These are phyloP conservation scores for Noccaea bulbosa DNA, from an alignment of 345 rosid genomes.

Conservation along the genomic window DNA sequence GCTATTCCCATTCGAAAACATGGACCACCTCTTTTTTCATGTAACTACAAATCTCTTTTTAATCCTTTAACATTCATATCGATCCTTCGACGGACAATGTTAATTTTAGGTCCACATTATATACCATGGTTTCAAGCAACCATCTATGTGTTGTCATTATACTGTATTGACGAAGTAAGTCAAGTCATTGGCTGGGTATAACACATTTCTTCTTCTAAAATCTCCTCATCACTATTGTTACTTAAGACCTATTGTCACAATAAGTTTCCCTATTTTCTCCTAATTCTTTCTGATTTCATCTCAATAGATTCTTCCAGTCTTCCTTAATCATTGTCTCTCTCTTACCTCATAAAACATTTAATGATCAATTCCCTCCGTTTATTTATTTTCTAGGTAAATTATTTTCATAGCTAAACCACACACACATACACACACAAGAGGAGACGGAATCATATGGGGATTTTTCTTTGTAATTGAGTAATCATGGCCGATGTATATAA, in stretches of 20 bases:
- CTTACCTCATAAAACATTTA: conserved; percentile 1
- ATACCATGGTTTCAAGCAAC: conserved; percentile 22
- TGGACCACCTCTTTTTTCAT: conserved; percentile 26
- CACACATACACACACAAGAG: not conserved
- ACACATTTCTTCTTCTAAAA: not conserved
- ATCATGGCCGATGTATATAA: not conserved
- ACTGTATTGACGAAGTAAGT: not conserved
- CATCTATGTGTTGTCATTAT: not conserved
- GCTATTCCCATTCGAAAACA: conserved; percentile 12
- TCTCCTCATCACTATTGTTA: not conserved
- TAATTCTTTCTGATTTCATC: conserved; percentile 6
- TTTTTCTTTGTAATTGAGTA: not conserved
- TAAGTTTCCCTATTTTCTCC: conserved; percentile 22
- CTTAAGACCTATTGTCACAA: not conserved
- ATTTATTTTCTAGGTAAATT: not conserved
- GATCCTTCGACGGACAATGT: conserved; percentile 30
- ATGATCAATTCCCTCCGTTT: not conserved
- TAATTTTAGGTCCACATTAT: conserved; percentile 33
- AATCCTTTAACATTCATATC: conserved; percentile 29
- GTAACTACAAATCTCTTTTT: conserved; percentile 6
- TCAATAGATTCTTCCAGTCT: not conserved
- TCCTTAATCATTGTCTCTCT: conserved; percentile 7
- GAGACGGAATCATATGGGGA: not conserved
- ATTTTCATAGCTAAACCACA: conserved; percentile 1
- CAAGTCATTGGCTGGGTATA: not conserved